Evolutionary conservation across 208 protist genomes (phyloP).

Genomic region (Leishmania lainsoni): DNA sequence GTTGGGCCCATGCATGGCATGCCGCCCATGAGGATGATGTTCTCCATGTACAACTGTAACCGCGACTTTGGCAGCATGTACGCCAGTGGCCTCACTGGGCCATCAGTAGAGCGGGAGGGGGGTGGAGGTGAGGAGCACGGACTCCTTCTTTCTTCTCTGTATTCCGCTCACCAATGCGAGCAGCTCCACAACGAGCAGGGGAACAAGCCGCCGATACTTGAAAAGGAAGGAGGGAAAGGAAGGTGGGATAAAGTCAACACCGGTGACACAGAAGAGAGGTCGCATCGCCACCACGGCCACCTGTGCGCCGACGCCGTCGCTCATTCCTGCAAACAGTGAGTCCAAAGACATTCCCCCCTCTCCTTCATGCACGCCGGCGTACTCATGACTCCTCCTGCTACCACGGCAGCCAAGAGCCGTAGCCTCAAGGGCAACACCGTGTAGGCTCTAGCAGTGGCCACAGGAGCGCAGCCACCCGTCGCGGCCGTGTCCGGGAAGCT

Average conservation of each 20-base stretch:
- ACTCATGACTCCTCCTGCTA: neutral
- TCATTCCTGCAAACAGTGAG: too few relatives aligned
- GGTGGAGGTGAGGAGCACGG: too few relatives aligned
- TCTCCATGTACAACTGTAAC: neutral
- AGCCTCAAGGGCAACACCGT: neutral
- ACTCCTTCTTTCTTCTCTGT: neutral
- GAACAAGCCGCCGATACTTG: too few relatives aligned
- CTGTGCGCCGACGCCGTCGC: too few relatives aligned
- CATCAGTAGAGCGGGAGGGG: neutral
- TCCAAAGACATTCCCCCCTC: too few relatives aligned
- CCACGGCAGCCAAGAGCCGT: neutral
- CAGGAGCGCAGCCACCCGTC: neutral
- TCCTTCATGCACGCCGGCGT: neutral
- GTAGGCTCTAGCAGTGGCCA: neutral
- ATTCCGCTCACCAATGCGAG: neutral
- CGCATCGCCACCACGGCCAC: too few relatives aligned
- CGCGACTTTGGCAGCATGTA: neutral
- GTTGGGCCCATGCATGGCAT: neutral
- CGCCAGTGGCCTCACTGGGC: neutral
- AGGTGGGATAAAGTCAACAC: too few relatives aligned
- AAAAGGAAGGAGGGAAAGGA: too few relatives aligned
- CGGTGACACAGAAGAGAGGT: too few relatives aligned
- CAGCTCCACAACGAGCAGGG: too few relatives aligned
- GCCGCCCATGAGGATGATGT: neutral
- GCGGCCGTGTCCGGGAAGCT: conserved; percentile 5